Evolutionary conservation across 2,329 filamentous ascomycete genomes (phyloP).

Genomic region (Fusarium sp.): DNA sequence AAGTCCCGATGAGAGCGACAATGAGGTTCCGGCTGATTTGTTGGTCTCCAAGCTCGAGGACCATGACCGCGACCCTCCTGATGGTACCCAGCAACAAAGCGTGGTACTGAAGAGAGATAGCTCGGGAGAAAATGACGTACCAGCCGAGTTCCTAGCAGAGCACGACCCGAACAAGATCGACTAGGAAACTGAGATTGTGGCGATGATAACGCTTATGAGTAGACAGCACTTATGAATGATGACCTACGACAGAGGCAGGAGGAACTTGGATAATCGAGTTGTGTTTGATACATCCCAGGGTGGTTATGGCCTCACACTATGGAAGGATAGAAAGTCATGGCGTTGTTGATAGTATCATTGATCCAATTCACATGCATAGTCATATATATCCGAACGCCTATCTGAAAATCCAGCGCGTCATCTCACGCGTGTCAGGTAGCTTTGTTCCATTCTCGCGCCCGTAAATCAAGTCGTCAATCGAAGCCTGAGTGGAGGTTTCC

Average conservation of each 20-base stretch:
- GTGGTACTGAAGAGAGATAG: slow-evolving; percentile 47
- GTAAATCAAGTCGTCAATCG: slow-evolving; percentile 30
- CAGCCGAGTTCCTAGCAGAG: slow-evolving; percentile 63
- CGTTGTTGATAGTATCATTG: slow-evolving; percentile 36
- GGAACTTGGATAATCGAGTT: not conserved
- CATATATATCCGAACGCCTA: slow-evolving; percentile 44
- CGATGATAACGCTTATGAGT: slow-evolving; percentile 20
- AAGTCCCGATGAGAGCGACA: slow-evolving; percentile 51
- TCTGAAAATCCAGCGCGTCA: slow-evolving; percentile 34
- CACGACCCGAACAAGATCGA: slow-evolving; percentile 37
- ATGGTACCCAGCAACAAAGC: slow-evolving; percentile 27
- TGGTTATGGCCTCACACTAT: not conserved
- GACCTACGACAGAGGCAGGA: not conserved
- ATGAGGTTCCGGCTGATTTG: slow-evolving; percentile 57
- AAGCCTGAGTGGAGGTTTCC: slow-evolving; percentile 24
- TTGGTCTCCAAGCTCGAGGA: slow-evolving; percentile 51
- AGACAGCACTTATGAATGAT: slow-evolving; percentile 26
- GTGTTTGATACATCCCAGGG: not conserved
- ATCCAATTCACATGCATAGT: slow-evolving; percentile 42
- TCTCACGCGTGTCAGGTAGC: slow-evolving; percentile 16
- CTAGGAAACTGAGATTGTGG: slow-evolving; percentile 10
- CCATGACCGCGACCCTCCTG: slow-evolving; percentile 24
- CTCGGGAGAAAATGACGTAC: slow-evolving; percentile 57
- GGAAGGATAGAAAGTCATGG: not conserved
- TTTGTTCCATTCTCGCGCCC: slow-evolving; percentile 19